phyloP scores from a whole-genome alignment of 2,329 filamentous ascomycete genomes.

The Aurifilum marmelostoma region DNA sequence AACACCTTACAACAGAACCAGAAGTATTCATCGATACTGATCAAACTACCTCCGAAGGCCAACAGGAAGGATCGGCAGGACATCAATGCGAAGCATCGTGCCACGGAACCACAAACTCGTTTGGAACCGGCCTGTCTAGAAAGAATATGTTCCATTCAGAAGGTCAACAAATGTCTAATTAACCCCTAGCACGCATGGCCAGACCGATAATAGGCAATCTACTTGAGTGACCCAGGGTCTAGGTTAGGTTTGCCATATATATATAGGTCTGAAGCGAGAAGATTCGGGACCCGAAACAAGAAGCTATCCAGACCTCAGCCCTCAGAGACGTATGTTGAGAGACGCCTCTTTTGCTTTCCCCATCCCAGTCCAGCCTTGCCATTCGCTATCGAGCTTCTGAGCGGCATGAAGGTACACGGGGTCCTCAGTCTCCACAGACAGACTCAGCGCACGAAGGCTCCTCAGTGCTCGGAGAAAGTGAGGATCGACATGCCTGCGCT shows the following conservation, averaged over 20 bases:
- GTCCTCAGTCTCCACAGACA: neutral
- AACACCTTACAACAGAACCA: neutral
- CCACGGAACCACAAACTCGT: neutral
- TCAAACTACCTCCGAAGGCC: neutral
- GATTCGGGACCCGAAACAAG: no score
- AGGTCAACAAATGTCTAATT: no score
- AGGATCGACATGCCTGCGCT: neutral
- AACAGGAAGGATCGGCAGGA: neutral
- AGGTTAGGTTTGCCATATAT: no score
- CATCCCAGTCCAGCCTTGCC: slow-evolving; percentile 33
- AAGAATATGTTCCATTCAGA: neutral
- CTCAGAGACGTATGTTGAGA: slow-evolving; percentile 22
- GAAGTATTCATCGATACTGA: neutral
- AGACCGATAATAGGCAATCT: neutral
- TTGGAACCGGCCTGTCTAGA: neutral
- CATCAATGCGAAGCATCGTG: neutral
- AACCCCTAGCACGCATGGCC: no score
- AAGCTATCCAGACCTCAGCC: no score
- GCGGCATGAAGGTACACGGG: slow-evolving; percentile 24
- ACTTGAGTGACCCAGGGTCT: no score
- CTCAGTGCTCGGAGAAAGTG: slow-evolving; percentile 6
- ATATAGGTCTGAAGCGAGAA: no score
- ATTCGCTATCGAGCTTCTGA: slow-evolving; percentile 33
- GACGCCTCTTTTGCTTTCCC: slow-evolving; percentile 23
- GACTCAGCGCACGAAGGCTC: slow-evolving; percentile 8